Percentiles rank a stretch among this genome's conserved stretches.
These are phyloP conservation scores for Microthlaspi erraticum DNA, from an alignment of 345 rosid species.

Conservation along the genomic window DNA sequence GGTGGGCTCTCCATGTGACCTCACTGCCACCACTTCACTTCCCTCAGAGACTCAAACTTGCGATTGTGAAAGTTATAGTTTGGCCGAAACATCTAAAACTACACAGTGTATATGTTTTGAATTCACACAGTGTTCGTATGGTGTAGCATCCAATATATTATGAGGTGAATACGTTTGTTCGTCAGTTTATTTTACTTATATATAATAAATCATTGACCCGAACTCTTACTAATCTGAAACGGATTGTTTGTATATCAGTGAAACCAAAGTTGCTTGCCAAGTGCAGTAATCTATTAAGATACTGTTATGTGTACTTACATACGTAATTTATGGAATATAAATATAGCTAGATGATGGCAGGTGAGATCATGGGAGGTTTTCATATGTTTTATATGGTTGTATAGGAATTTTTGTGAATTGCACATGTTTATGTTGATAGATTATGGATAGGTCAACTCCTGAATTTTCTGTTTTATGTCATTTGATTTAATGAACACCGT, in stretches of 20 bases:
- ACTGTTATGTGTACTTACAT: slow-evolving; percentile 16
- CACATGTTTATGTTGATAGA: slow-evolving; percentile 54
- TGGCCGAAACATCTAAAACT: not conserved
- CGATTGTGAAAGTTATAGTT: slow-evolving; percentile 29
- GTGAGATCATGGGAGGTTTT: slow-evolving; percentile 32
- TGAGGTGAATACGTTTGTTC: slow-evolving; percentile 4
- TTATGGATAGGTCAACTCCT: slow-evolving; percentile 42
- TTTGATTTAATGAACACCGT: slow-evolving; percentile 25
- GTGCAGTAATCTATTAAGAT: slow-evolving; percentile 9
- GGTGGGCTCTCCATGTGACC: slow-evolving; percentile 67
- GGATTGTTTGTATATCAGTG: not conserved
- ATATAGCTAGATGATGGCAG: slow-evolving; percentile 27
- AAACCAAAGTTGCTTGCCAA: not conserved
- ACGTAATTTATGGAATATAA: slow-evolving; percentile 15
- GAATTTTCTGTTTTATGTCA: slow-evolving; percentile 28
- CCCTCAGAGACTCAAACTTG: slow-evolving; percentile 34
- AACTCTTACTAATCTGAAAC: slow-evolving; percentile 5
- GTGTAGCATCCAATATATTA: not conserved
- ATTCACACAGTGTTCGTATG: not conserved
- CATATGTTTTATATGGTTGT: slow-evolving; percentile 38
- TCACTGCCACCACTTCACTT: slow-evolving; percentile 53
- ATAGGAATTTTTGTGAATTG: slow-evolving; percentile 38
- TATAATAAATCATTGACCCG: slow-evolving; percentile 6
- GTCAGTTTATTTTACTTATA: too few species aligned
- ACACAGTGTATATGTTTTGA: not conserved